phyloP scores from a whole-genome alignment of 2,329 filamentous ascomycete species.

The Phialophora chinensis region DNA sequence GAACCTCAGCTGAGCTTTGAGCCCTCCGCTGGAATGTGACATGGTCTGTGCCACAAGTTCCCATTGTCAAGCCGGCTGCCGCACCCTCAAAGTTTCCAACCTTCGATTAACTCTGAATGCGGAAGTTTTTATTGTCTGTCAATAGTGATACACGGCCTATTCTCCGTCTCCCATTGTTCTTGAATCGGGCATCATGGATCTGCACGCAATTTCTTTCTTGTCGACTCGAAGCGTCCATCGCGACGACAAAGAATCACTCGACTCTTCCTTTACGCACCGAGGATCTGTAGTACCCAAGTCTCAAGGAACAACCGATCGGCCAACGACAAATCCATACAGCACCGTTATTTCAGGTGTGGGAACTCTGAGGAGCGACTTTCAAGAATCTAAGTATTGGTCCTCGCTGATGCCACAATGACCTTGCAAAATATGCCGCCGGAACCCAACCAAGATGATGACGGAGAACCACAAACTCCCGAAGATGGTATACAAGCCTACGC shows the following conservation, averaged over 20 bases:
- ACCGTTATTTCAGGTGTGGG: background rate
- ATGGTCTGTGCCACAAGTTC: background rate
- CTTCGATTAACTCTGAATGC: constrained; percentile 4
- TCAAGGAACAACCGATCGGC: background rate
- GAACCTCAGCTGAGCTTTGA: background rate
- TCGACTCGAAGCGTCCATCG: background rate
- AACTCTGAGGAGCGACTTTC: background rate
- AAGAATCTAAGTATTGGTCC: background rate
- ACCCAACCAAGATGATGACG: background rate
- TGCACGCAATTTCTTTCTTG: constrained; percentile 6
- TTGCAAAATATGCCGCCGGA: background rate
- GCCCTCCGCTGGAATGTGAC: constrained; percentile 3
- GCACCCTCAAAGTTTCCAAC: background rate
- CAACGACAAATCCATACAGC: background rate
- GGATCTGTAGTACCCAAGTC: background rate
- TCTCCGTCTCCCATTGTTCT: constrained; percentile 7
- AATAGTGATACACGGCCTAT: constrained; percentile 3
- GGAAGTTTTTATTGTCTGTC: constrained; percentile 7
- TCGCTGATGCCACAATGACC: background rate
- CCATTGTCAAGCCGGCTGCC: background rate
- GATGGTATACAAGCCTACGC: background rate
- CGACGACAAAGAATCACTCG: constrained; percentile 1
- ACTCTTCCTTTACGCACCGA: background rate
- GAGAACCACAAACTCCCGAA: constrained; percentile 2
- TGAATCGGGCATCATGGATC: background rate